Evolutionary conservation across 2,329 filamentous ascomycete species (phyloP).

Genomic region (Fusarium continuum): DNA sequence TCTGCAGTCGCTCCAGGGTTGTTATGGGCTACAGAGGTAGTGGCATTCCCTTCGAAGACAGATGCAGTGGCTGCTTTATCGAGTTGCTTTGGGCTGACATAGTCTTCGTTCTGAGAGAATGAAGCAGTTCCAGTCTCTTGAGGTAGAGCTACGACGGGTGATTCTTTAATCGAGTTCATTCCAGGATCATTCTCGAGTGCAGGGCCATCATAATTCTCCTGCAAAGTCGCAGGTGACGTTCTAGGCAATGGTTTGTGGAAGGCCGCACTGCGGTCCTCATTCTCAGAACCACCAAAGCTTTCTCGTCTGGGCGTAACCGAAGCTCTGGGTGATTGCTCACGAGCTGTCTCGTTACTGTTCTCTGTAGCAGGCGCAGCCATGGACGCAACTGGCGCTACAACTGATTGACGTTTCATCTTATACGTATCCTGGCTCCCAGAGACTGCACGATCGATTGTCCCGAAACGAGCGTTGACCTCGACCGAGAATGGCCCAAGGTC

Average conservation of each 20-base stretch:
- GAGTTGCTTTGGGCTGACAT: neutral
- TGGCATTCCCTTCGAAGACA: too few species aligned
- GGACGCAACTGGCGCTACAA: neutral
- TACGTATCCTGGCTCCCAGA: neutral
- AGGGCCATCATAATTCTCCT: too few species aligned
- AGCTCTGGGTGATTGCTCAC: neutral
- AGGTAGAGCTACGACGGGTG: neutral
- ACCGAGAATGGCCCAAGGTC: neutral
- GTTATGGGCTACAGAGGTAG: too few species aligned
- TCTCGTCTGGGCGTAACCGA: neutral
- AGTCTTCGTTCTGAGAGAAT: neutral
- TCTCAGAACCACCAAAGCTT: neutral
- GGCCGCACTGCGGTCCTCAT: too few species aligned
- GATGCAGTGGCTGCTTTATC: too few species aligned
- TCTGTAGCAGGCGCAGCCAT: neutral
- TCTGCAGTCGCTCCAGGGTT: too few species aligned
- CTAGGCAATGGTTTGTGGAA: too few species aligned
- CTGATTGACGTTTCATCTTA: neutral
- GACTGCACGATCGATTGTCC: neutral
- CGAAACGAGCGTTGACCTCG: neutral
- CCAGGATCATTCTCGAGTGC: neutral
- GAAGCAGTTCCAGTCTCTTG: neutral
- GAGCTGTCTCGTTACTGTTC: neutral
- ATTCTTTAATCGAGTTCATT: neutral
- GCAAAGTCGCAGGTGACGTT: too few species aligned